These are phyloP conservation scores for Lolium rigidum DNA, from an alignment of 176 grass and related monocot genomes.

Conservation along the genomic window DNA sequence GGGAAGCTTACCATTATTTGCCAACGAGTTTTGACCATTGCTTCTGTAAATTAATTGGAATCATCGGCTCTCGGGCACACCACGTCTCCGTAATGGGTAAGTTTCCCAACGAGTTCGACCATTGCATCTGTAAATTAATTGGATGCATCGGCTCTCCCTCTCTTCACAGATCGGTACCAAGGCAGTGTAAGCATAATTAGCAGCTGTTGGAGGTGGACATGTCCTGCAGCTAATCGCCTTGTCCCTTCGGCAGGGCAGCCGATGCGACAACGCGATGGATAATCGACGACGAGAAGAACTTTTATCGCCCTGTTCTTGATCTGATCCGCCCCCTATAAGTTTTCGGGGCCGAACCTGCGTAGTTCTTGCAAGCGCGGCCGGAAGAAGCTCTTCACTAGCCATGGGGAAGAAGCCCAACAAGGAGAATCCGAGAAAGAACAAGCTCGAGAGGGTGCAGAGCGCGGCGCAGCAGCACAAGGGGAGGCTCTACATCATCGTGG, in stretches of 20 bases:
- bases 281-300: too few species aligned
- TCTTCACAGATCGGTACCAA: not conserved
- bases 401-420: constrained; percentile 25
- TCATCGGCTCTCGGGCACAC: not conserved
- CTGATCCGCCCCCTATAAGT: not conserved
- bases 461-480: constrained; percentile 43
- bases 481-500: constrained; percentile 26
- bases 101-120: not conserved
- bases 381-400: not conserved
- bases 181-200: not conserved
- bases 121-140: not conserved
- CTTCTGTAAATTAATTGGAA: not conserved
- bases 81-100: not conserved
- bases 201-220: not conserved
- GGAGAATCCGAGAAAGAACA: not conserved
- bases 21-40: not conserved
- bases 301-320: not conserved
- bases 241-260: not conserved
- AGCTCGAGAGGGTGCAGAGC: constrained; percentile 33
- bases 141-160: too few species aligned
- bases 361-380: not conserved
- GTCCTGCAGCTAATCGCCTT: not conserved
- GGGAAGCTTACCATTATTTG: not conserved
- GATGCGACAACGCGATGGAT: not conserved
- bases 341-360: not conserved